Base-by-base conservation (phyloP, 495 filamentous ascomycete species). In the Talaromyces borbonicus region DNA sequence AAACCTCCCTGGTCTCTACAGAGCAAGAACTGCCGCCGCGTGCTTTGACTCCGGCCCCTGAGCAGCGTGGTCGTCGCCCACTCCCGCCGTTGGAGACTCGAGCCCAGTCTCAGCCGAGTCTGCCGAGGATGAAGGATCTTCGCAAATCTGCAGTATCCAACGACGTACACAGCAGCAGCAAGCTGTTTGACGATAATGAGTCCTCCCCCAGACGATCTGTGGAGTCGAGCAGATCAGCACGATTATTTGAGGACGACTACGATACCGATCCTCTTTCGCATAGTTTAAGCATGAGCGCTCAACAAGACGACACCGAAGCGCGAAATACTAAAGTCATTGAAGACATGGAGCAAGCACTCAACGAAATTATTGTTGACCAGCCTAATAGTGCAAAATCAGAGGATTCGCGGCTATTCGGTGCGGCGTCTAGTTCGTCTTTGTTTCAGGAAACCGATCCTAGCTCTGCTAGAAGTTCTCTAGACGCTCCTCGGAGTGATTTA, bases 301-400 rank as follows among this genome's bases (percentile, higher is more conserved):
- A 70, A 26, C 70, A 69, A 56, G 66, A 66, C 2, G 67, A 74
- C 19, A 59, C 55, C 19, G 63, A 66, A 37, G 56, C 59, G 25
- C 66, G 57, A 20, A 65, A 78, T 50, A 71, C 62, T 15, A 56
- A 71, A 52, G 69, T 95, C 25, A 87, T 99, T 14, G 79, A 94
- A 63, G 92, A 87, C 0, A 89, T 99, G 84, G 88, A 96, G 61
- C 81, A 80, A 42, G 92, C 92, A 37, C 68, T 99, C n/a, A 94
- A 85, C 54, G 84, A 89, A 51, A 99, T 99, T 43, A 85, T 99
- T 60, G 88, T 87, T 47, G 80, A 87, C 46, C 74, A 84, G 38
- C 72, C 75, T 1, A 81, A 79, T 36, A 78, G 76, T 11, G 75
- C 79, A 41, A 76, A 75, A 43, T 65, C 73, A 1, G 83, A 87